Conservation (phyloP, 2,329 filamentous ascomycete genomes). For the Fusarium camptoceras region DNA sequence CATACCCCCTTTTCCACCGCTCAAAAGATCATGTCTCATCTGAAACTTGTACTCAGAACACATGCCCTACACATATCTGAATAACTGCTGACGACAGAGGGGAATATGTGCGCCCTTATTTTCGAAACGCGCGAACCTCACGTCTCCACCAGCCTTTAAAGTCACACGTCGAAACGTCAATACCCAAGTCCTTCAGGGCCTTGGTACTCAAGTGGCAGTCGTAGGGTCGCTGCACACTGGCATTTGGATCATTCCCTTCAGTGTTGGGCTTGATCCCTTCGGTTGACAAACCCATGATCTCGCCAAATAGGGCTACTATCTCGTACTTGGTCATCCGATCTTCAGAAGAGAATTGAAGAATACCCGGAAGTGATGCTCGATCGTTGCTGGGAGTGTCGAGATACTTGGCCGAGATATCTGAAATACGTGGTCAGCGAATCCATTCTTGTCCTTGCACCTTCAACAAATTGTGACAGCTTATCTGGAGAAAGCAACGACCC, state of each 20-base stretch:
- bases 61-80: neutral
- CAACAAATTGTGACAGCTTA: neutral
- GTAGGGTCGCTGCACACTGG: conserved; percentile 81
- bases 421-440: neutral
- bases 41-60: conserved; percentile 14
- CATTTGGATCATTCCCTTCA: conserved; percentile 77
- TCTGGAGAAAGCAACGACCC: neutral
- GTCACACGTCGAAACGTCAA: conserved; percentile 78
- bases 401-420: conserved; percentile 79
- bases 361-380: conserved; percentile 68
- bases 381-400: conserved; percentile 60
- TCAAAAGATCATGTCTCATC: conserved; percentile 10
- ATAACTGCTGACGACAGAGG: neutral
- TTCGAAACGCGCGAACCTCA: conserved; percentile 69
- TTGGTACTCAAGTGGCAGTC: conserved; percentile 88
- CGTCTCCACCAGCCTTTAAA: conserved; percentile 86
- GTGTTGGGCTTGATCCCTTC: conserved; percentile 76
- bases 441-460: neutral
- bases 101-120: conserved; percentile 51
- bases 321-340: conserved; percentile 90
- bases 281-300: conserved; percentile 81
- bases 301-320: conserved; percentile 81
- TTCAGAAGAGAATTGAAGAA: conserved; percentile 89
- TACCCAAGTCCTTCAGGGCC: conserved; percentile 76
- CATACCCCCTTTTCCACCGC: conserved; percentile 24